phyloP scores from a whole-genome alignment of 139 green algal genomes.

The Desmodesmus armatus region DNA sequence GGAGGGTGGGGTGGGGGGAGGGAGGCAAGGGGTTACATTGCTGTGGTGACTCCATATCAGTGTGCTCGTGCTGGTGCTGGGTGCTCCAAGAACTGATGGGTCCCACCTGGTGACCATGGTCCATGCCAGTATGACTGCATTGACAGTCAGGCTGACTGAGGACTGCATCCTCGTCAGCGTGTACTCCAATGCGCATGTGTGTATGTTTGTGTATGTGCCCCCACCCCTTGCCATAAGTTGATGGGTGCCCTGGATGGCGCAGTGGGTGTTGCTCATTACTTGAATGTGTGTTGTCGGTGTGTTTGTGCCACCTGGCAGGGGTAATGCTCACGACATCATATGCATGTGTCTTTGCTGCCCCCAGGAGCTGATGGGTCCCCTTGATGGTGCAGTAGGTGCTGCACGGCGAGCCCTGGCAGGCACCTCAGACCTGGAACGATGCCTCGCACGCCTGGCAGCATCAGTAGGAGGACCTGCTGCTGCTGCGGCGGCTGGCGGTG shows the following conservation, averaged over 20 bases:
- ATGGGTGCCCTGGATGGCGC: too few relatives aligned
- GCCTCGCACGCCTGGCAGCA: constrained; percentile 82
- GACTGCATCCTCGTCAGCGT: too few relatives aligned
- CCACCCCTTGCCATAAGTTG: too few relatives aligned
- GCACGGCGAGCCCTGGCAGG: constrained; percentile 73
- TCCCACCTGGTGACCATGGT: too few relatives aligned
- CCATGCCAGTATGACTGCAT: too few relatives aligned
- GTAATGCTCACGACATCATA: background rate
- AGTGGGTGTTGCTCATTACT: background rate
- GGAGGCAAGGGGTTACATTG: too few relatives aligned
- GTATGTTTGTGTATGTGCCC: background rate
- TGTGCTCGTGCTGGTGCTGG: too few relatives aligned
- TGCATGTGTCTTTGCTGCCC: too few relatives aligned
- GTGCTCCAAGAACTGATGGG: too few relatives aligned
- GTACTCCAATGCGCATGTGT: background rate
- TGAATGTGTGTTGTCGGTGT: background rate
- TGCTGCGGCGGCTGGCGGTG: background rate
- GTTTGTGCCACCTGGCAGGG: background rate
- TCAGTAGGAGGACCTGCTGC: constrained; percentile 51
- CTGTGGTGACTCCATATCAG: too few relatives aligned
- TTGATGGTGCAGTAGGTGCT: constrained; percentile 59
- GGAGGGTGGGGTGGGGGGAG: too few relatives aligned
- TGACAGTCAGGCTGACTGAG: too few relatives aligned
- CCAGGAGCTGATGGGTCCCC: constrained; percentile 67
- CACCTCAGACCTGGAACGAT: constrained; percentile 90